phyloP scores from a whole-genome alignment of 805 yeast genomes.

The Metschnikowia borealis region DNA sequence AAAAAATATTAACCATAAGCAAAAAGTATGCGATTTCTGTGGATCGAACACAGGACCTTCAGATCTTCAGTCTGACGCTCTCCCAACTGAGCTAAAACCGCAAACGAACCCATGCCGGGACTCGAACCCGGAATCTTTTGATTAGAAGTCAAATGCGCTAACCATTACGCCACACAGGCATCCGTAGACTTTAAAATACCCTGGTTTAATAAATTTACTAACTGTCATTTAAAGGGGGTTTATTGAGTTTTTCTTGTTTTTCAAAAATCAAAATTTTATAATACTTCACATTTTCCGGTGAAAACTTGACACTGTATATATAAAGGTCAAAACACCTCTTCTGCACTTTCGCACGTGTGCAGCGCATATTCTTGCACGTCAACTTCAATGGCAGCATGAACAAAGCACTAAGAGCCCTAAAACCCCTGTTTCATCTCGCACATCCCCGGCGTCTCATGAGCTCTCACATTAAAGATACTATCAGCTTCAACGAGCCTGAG shows the following conservation, averaged over 20 bases:
- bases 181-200: background rate
- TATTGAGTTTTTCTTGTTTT: background rate
- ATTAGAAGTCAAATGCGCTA: too few species aligned
- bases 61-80: constrained; percentile 29
- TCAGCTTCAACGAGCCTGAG: constrained; percentile 41
- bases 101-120: too few species aligned
- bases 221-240: too few species aligned
- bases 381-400: background rate
- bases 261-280: background rate
- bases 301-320: background rate
- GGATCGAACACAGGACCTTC: constrained; percentile 23
- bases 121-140: too few species aligned
- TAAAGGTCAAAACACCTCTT: background rate
- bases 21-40: constrained; percentile 17
- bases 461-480: constrained; percentile 4
- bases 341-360: background rate
- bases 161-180: constrained; percentile 22
- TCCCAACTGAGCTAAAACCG: constrained; percentile 32
- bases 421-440: background rate
- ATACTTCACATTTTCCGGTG: background rate
- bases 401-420: background rate
- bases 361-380: background rate
- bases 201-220: background rate
- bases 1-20: too few species aligned
- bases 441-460: background rate